Percentiles rank a stretch among this genome's conserved stretches.
phyloP scores from a whole-genome alignment of 2,329 filamentous ascomycete genomes.

The Didymella pinodella region DNA sequence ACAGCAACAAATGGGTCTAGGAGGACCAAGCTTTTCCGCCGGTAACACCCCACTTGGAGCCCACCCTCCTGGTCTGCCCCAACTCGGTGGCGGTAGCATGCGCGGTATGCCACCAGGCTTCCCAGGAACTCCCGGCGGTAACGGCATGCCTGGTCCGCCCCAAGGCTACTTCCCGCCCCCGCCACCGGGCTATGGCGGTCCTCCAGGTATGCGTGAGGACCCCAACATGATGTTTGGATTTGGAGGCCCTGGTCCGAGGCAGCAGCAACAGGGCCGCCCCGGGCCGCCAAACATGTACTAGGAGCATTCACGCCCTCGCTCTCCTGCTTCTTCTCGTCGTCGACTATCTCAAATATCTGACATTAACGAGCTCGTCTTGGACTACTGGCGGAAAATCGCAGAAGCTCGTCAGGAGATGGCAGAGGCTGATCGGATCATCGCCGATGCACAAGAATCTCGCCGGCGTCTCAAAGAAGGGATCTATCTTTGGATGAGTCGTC shows the following conservation, averaged over 20 bases:
- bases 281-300: constrained; percentile 48
- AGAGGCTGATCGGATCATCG: too few relatives aligned
- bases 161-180: constrained; percentile 48
- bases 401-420: too few relatives aligned
- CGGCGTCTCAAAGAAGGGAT: too few relatives aligned
- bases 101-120: constrained; percentile 36
- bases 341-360: background rate
- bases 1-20: constrained; percentile 45
- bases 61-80: constrained; percentile 47
- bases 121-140: constrained; percentile 34
- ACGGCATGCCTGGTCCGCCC: constrained; percentile 47
- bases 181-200: constrained; percentile 44
- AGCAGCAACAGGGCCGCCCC: constrained; percentile 38
- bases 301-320: background rate
- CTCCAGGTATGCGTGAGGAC: constrained; percentile 45
- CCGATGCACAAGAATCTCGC: too few relatives aligned
- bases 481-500: background rate
- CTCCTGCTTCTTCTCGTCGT: background rate
- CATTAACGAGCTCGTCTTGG: background rate
- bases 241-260: constrained; percentile 39
- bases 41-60: constrained; percentile 50
- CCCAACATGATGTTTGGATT: constrained; percentile 51
- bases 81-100: constrained; percentile 38
- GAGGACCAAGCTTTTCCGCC: constrained; percentile 45
- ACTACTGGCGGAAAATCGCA: background rate